Evolutionary conservation across 495 filamentous ascomycete genomes (phyloP).

Genomic region (Penicillium bialowiezense): DNA sequence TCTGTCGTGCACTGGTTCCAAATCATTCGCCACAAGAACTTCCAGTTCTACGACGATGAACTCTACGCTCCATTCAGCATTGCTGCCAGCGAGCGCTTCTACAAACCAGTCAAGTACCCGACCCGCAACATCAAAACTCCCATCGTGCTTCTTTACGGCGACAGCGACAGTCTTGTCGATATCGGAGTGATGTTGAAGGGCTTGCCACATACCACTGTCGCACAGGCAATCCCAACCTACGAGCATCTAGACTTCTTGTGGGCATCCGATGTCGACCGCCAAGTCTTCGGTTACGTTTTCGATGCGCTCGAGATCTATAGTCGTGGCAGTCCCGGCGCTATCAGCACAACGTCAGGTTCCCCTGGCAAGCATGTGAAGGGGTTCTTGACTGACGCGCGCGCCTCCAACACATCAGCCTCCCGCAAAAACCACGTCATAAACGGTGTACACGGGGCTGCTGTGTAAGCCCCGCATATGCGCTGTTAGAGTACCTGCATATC

Average conservation of each 20-base stretch:
- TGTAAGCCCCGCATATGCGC: background rate
- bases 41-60: constrained; percentile 99
- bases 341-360: background rate
- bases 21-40: constrained; percentile 90
- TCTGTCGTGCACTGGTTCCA: constrained; percentile 98
- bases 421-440: background rate
- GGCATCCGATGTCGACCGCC: constrained; percentile 77
- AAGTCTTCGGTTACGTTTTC: constrained; percentile 88
- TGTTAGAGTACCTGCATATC: background rate
- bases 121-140: constrained; percentile 96
- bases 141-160: constrained; percentile 89
- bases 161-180: constrained; percentile 91
- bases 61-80: constrained; percentile 62
- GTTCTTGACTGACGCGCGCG: background rate
- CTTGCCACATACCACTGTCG: constrained; percentile 76
- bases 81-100: constrained; percentile 59
- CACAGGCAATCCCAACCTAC: constrained; percentile 81
- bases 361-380: background rate
- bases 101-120: constrained; percentile 93
- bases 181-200: constrained; percentile 89
- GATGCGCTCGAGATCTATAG: constrained; percentile 72
- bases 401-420: constrained; percentile 1
- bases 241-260: constrained; percentile 98
- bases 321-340: background rate
- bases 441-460: background rate